Evolutionary conservation across 1,284 basidiomycete species (phyloP).

Genomic region (Schizophyllum commune): DNA sequence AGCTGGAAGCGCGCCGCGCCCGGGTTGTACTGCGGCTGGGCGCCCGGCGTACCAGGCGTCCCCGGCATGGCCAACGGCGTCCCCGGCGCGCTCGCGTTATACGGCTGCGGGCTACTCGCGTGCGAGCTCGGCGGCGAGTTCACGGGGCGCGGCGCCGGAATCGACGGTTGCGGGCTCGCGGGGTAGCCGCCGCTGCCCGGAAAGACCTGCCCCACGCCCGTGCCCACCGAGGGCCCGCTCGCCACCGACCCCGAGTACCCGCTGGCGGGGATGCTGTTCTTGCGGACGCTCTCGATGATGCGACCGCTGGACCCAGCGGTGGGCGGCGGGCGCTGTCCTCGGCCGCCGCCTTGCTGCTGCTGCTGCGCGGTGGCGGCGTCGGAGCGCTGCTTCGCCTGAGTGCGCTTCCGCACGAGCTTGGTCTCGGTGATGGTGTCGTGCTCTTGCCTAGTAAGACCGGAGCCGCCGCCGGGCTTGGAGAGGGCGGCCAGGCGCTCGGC

Average conservation of each 20-base stretch:
- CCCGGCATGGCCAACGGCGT: background rate
- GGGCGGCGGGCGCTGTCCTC: background rate
- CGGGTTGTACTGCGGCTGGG: background rate
- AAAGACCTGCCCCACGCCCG: background rate
- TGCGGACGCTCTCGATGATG: background rate
- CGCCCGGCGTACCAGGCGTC: background rate
- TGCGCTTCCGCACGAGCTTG: conserved; percentile 78
- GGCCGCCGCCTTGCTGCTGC: background rate
- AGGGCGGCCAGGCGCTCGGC: conserved; percentile 67
- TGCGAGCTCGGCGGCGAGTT: background rate
- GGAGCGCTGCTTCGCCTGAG: conserved; percentile 62
- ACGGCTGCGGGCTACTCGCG: background rate
- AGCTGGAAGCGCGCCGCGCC: background rate
- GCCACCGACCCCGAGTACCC: background rate
- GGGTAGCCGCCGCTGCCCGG: no score
- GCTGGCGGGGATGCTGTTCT: background rate
- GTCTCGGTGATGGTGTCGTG: conserved; percentile 75
- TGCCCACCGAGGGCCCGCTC: background rate
- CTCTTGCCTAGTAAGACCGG: conserved; percentile 63
- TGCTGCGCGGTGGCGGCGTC: background rate
- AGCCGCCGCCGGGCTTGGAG: conserved; percentile 43
- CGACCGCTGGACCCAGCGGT: background rate
- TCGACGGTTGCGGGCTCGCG: no score
- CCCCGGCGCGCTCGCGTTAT: background rate
- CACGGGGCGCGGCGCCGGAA: no score